Evolutionary conservation across 2,329 filamentous ascomycete species (phyloP).

Genomic region (Cladophialophora psammophila): DNA sequence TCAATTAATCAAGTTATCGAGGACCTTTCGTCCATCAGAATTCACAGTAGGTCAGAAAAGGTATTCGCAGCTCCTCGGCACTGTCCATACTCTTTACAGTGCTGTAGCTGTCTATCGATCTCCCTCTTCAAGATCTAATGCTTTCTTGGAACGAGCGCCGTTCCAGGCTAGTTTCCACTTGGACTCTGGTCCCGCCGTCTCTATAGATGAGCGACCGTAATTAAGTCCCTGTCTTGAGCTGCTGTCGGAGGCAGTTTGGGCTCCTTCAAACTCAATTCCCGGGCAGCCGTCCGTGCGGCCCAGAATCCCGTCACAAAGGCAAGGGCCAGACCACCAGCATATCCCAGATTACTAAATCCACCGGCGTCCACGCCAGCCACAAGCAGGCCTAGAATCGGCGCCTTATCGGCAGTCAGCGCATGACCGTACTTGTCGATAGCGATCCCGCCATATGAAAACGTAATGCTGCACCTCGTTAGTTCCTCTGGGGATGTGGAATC

Average conservation of each 20-base stretch:
- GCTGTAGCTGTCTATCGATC: too few species aligned
- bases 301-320: slow-evolving; percentile 44
- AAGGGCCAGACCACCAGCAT: slow-evolving; percentile 43
- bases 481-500: slow-evolving; percentile 8
- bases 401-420: slow-evolving; percentile 41
- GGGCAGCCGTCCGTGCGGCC: slow-evolving; percentile 38
- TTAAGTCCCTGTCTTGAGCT: slow-evolving; percentile 4
- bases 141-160: too few species aligned
- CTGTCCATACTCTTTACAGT: too few species aligned
- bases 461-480: slow-evolving; percentile 35
- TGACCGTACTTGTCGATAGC: slow-evolving; percentile 39
- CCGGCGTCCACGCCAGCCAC: slow-evolving; percentile 44
- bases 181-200: too few species aligned
- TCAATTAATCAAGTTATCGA: too few species aligned
- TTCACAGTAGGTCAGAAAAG: too few species aligned
- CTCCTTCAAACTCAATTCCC: slow-evolving; percentile 34
- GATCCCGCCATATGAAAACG: slow-evolving; percentile 44
- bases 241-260: slow-evolving; percentile 36
- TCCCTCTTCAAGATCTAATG: too few species aligned
- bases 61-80: too few species aligned
- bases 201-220: too few species aligned
- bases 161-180: too few species aligned
- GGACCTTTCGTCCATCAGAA: too few species aligned
- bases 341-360: slow-evolving; percentile 43
- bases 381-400: slow-evolving; percentile 39